phyloP scores from a whole-genome alignment of 176 grass and related monocot genomes.

The Dactylis glomerata region DNA sequence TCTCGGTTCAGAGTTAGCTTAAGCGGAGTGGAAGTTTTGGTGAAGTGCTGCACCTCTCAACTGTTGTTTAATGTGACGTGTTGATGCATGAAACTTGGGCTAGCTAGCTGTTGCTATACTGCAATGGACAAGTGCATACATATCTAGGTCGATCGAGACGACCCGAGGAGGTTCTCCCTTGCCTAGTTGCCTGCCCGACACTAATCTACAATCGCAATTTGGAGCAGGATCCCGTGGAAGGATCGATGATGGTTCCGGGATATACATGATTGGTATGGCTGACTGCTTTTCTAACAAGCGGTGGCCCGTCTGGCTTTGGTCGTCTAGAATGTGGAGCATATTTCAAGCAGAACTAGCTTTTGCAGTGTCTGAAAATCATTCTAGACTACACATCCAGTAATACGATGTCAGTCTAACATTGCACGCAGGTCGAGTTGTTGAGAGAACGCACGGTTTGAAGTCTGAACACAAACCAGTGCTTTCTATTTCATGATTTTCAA shows the following conservation, averaged over 20 bases:
- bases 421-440: not conserved
- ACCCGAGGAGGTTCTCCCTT: too few relatives aligned
- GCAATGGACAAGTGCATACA: not conserved
- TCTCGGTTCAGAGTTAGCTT: not conserved
- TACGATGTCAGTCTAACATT: not conserved
- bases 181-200: too few relatives aligned
- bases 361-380: not conserved
- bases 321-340: not conserved
- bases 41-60: not conserved
- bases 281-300: too few relatives aligned
- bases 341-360: not conserved
- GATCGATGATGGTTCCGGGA: too few relatives aligned
- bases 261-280: too few relatives aligned
- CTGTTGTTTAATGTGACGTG: not conserved
- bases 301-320: too few relatives aligned
- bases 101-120: not conserved
- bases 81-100: not conserved
- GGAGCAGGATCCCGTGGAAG: too few relatives aligned
- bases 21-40: not conserved
- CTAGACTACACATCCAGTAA: not conserved
- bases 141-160: too few relatives aligned
- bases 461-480: not conserved
- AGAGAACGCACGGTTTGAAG: not conserved
- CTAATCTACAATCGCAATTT: too few relatives aligned
- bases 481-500: not conserved